Base-by-base conservation (phyloP, 2,329 filamentous ascomycete genomes). In the Elsinoe batatas region DNA sequence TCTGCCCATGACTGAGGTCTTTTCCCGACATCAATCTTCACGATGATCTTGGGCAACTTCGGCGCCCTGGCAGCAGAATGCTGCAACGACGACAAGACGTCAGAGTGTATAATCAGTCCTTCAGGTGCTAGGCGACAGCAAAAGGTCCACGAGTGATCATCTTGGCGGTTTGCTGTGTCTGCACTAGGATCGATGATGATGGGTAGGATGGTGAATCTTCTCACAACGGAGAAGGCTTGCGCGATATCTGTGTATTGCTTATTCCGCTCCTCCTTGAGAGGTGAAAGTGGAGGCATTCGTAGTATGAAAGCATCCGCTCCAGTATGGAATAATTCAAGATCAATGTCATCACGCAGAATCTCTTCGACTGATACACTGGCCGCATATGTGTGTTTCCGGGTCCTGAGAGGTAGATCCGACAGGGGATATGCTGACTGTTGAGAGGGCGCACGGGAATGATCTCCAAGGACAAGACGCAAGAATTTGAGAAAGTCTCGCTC, bases 401-500 rank as follows among this genome's bases (percentile, higher is more conserved):
- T 72, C 61, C 85, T 79, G 0, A 80, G 76, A 0, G 79, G 77
- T 32, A 85, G 74, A 13, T 77, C 74, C 2, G 84, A 81, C 1
- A 87, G 69, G 0, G 84, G 84, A 61, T 85, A 86, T 0, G 82
- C 80, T 1, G 80, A 80, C 59, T 84, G 80, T 57, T 82, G 74
- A 17, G 80, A 79, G 0, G 78, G 77, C 33, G 60, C 60, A n/a
- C 81, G 76, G 5, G 76, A 71, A 2, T 76, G 74, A 15, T 72
- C 70, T 1, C 79, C 72, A 3, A 80, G 79, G 22, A 84, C 74
- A 20, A 84, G 74, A 1, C 81, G 80, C 7, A 88, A 70, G 56
- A 88, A 85, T 55, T 83, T 83, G 37, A 87, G 72, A 58, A 88
- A 87, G 58, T 87, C 83, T 46, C 81, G 74, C 65, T 88, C 84